These are phyloP conservation scores for Platanthera zijinensis DNA, from an alignment of 106 monocot genomes.

Conservation along the genomic window DNA sequence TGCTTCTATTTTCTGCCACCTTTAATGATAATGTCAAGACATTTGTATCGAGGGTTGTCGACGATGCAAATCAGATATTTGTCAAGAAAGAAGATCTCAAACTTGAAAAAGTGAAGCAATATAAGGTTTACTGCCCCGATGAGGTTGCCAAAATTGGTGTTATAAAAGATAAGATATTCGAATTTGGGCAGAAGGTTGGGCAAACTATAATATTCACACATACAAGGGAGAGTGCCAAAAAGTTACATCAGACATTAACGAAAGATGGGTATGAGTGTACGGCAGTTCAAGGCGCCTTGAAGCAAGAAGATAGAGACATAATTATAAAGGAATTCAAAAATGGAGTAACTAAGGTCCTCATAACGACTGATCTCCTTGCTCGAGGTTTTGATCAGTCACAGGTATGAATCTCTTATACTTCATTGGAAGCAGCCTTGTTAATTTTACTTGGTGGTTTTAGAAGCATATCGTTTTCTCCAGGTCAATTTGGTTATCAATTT, in stretches of 20 bases:
- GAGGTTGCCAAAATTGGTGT: constrained; percentile 75
- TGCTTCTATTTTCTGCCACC: constrained; percentile 89
- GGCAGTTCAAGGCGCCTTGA: constrained; percentile 79
- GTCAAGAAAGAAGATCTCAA: constrained; percentile 91
- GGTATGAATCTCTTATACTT: constrained; percentile 26
- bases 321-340: constrained; percentile 87
- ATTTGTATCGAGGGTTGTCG: constrained; percentile 62
- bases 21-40: constrained; percentile 76
- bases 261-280: constrained; percentile 84
- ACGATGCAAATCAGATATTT: constrained; percentile 73
- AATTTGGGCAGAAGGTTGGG: constrained; percentile 78
- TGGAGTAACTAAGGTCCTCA: constrained; percentile 83
- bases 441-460: background rate
- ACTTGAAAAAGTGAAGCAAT: constrained; percentile 80
- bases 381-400: constrained; percentile 93
- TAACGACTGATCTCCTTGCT: constrained; percentile 87
- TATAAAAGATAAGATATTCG: constrained; percentile 84
- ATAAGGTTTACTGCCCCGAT: constrained; percentile 78
- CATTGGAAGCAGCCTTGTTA: background rate
- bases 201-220: constrained; percentile 94
- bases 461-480: constrained; percentile 13
- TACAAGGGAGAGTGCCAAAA: constrained; percentile 69
- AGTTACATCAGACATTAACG: constrained; percentile 46
- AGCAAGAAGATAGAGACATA: constrained; percentile 68
- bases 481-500: constrained; percentile 93